Evolutionary conservation across 352 stramenopile genomes (phyloP).

Genomic region (Lagenidium sp.): DNA sequence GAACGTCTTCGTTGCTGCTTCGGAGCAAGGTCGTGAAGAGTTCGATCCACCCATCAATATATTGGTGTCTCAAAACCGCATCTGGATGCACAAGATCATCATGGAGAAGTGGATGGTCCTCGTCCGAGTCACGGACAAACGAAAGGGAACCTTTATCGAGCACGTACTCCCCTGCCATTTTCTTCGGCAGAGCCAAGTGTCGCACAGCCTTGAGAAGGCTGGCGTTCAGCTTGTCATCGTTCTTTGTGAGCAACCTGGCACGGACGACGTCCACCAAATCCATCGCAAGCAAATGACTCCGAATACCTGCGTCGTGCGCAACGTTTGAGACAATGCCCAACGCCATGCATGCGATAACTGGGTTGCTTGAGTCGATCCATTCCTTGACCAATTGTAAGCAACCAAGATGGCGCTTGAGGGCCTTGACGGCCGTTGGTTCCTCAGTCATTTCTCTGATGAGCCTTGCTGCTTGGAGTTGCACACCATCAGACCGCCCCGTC

Average conservation of each 20-base stretch:
- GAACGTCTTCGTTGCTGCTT: slow-evolving; percentile 33
- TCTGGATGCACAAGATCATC: slow-evolving; percentile 47
- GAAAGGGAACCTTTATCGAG: slow-evolving; percentile 52
- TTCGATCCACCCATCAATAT: slow-evolving; percentile 73
- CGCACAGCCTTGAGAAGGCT: slow-evolving; percentile 46
- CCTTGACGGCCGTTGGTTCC: slow-evolving; percentile 7
- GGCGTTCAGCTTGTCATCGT: slow-evolving; percentile 23
- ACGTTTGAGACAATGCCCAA: slow-evolving; percentile 39
- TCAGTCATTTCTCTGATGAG: slow-evolving; percentile 35
- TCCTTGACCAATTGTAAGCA: slow-evolving; percentile 23
- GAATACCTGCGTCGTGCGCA: slow-evolving; percentile 20
- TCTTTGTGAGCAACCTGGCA: slow-evolving; percentile 17
- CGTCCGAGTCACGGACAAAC: slow-evolving; percentile 39
- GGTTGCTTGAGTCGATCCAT: slow-evolving; percentile 27
- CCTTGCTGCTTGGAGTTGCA: slow-evolving; percentile 36
- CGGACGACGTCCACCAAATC: slow-evolving; percentile 35
- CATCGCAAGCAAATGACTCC: slow-evolving; percentile 22
- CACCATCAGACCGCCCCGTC: slow-evolving; percentile 13
- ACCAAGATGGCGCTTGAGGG: slow-evolving; percentile 16
- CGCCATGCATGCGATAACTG: slow-evolving; percentile 22
- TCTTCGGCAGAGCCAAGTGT: slow-evolving; percentile 21
- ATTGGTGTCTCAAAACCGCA: slow-evolving; percentile 27
- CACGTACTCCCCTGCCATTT: slow-evolving; percentile 10
- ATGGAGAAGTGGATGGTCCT: slow-evolving; percentile 36
- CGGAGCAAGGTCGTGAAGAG: slow-evolving; percentile 60